These are phyloP conservation scores for Fallopia convolvulus DNA, from an alignment of 148 eudicot species.

Conservation along the genomic window DNA sequence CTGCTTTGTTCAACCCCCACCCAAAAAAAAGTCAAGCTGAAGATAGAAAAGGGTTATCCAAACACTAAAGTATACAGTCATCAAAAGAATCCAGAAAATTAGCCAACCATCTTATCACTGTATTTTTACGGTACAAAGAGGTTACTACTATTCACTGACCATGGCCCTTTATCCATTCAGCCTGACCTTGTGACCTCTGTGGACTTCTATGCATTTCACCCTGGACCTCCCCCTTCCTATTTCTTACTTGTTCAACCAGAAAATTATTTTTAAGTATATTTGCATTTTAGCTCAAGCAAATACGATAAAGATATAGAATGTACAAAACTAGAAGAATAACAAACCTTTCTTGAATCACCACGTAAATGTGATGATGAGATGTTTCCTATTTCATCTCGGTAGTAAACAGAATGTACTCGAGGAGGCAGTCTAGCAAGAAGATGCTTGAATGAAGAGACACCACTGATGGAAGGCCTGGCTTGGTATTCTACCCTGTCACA, in stretches of 20 bases:
- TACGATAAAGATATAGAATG: background rate
- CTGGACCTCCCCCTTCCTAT: background rate
- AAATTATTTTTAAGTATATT: background rate
- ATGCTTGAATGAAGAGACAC: conserved; percentile 74
- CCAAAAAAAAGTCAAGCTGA: background rate
- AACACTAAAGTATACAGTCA: background rate
- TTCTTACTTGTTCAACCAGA: background rate
- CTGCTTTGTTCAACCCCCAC: background rate
- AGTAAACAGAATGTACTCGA: conserved; percentile 92
- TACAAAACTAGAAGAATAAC: background rate
- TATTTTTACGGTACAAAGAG: background rate
- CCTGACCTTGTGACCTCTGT: background rate
- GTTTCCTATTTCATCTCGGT: conserved; percentile 90
- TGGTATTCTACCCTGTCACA: conserved; percentile 89
- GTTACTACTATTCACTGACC: background rate
- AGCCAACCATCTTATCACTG: background rate
- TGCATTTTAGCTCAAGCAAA: background rate
- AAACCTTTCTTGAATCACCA: conserved; percentile 63
- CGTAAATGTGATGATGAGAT: conserved; percentile 91
- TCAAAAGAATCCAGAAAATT: background rate
- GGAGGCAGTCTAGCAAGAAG: conserved; percentile 91
- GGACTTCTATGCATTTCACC: background rate
- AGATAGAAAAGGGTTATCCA: background rate
- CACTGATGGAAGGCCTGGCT: conserved; percentile 52
- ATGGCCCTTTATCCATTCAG: background rate